Evolutionary conservation across 2,329 filamentous ascomycete species (phyloP), one percentile per base, ranked within the genome.

Genomic region (Colletotrichum sp.): DNA sequence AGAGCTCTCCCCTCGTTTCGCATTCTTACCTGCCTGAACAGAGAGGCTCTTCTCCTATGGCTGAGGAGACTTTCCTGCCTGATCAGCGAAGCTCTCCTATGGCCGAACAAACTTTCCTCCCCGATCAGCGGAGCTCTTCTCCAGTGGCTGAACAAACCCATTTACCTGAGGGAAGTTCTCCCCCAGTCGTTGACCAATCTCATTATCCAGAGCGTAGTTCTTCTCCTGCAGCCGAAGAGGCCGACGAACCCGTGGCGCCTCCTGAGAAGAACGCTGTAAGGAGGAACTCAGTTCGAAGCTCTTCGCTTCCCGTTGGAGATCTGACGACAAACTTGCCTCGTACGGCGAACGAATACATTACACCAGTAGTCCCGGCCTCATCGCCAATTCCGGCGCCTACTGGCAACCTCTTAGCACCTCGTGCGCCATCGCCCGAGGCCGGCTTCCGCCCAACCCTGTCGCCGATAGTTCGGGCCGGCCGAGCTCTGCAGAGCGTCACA

Each of bases 401-500:
- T 44, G 28, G 24, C 21, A 70, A 73, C 9, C 83, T 77, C 39
- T 39, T 77, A 18, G 72, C 69, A 15, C 76, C 77, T 66, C 77
- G 72, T 21, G 55, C 67, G 16, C 34, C 77, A 39, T 76, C 72
- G 2, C 62, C 69, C 8, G 82, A 84, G 15, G 82, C 81, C 52
- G 82, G 80, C 3, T 76, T 79, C 16, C 87, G 89, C 10, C 88
- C 89, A 30, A 85, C 84, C 8, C 83, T 92, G 1, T 92, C 90
- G 7, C 90, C 91, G 3, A 92, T 92, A 44, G 88, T 92, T n/a
- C 86, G 90, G 62, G 90, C 87, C 30, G 90, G 90, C 5, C 85
- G 89, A 64, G 90, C 88, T 34, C 82, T 92, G 16, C 90, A 92
- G 79, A 90, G 87, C 74, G 88, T 92, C 49, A 90, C 91, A 13